Percentiles rank a stretch among this genome's conserved stretches.
Conservation (phyloP, 768 basidiomycete genomes). For the Infundibulicybe gibba region DNA sequence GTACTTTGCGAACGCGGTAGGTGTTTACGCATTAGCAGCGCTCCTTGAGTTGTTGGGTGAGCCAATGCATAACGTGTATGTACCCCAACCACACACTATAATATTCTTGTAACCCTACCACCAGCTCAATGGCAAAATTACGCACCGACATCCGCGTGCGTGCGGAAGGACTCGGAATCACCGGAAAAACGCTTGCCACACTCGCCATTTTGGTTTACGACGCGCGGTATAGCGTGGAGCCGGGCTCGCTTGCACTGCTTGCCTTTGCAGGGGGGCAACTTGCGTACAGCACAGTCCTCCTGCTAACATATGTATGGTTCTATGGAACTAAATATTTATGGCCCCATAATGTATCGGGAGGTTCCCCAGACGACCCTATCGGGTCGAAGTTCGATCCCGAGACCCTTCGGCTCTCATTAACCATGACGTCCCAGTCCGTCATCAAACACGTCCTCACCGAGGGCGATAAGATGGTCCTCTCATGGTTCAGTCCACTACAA, state of each 20-base stretch:
- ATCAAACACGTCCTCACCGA: conserved; percentile 96
- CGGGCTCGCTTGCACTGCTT: conserved; percentile 55
- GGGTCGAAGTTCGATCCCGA: conserved; percentile 25
- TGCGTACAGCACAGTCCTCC: conserved; percentile 59
- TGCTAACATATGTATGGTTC: conserved; percentile 49
- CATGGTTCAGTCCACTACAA: conserved; percentile 74
- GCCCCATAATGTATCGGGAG: conserved; percentile 20
- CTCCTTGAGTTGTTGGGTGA: conserved; percentile 78
- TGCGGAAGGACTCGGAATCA: conserved; percentile 84
- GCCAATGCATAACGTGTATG: conserved; percentile 75
- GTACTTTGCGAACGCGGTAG: conserved; percentile 58
- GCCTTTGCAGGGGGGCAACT: conserved; percentile 89
- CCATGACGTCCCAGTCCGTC: conserved; percentile 85
- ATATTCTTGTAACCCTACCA: neutral
- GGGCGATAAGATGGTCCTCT: conserved; percentile 88
- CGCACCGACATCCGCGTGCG: conserved; percentile 70
- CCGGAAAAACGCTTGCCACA: conserved; percentile 67
- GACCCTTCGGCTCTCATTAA: conserved; percentile 62
- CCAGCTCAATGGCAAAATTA: conserved; percentile 48
- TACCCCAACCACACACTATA: conserved; percentile 7
- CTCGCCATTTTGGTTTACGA: conserved; percentile 62
- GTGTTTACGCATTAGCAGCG: conserved; percentile 71
- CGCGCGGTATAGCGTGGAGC: conserved; percentile 16
- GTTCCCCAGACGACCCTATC: neutral
- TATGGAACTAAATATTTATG: conserved; percentile 31